Evolutionary conservation across 1,139 yeast species (phyloP).

Genomic region (Pichia sp.): DNA sequence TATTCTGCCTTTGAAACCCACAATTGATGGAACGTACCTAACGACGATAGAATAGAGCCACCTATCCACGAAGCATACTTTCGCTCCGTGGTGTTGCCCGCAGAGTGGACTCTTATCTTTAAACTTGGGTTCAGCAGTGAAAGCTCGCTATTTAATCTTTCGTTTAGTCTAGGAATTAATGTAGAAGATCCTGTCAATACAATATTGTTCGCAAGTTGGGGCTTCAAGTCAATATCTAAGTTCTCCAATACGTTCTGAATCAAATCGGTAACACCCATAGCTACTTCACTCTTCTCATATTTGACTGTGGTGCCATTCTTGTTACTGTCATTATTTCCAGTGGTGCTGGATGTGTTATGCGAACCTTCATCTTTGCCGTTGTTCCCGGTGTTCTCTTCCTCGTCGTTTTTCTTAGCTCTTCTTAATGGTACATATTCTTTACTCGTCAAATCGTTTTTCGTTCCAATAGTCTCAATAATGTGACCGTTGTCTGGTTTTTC

Average conservation of each 20-base stretch:
- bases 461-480: slow-evolving; percentile 26
- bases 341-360: not conserved
- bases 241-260: slow-evolving; percentile 65
- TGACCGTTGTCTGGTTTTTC: slow-evolving; percentile 30
- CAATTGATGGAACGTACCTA: slow-evolving; percentile 94
- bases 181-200: slow-evolving; percentile 90
- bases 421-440: slow-evolving; percentile 71
- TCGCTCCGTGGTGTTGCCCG: slow-evolving; percentile 81
- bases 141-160: slow-evolving; percentile 72
- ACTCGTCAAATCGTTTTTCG: slow-evolving; percentile 30
- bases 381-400: slow-evolving; percentile 23
- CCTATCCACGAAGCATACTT: slow-evolving; percentile 92
- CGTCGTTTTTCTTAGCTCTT: slow-evolving; percentile 45
- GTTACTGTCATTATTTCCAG: slow-evolving; percentile 1
- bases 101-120: slow-evolving; percentile 82
- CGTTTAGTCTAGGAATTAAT: slow-evolving; percentile 82
- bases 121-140: slow-evolving; percentile 79
- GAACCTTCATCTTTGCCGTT: slow-evolving; percentile 20
- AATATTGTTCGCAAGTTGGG: slow-evolving; percentile 87
- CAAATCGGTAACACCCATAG: slow-evolving; percentile 50
- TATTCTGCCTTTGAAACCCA: slow-evolving; percentile 94
- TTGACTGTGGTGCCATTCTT: slow-evolving; percentile 12
- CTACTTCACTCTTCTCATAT: slow-evolving; percentile 5
- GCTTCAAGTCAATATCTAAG: slow-evolving; percentile 84
- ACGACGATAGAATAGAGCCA: slow-evolving; percentile 83